Base-by-base conservation (phyloP, 805 yeast species). In the Metschnikowia koreensis region DNA sequence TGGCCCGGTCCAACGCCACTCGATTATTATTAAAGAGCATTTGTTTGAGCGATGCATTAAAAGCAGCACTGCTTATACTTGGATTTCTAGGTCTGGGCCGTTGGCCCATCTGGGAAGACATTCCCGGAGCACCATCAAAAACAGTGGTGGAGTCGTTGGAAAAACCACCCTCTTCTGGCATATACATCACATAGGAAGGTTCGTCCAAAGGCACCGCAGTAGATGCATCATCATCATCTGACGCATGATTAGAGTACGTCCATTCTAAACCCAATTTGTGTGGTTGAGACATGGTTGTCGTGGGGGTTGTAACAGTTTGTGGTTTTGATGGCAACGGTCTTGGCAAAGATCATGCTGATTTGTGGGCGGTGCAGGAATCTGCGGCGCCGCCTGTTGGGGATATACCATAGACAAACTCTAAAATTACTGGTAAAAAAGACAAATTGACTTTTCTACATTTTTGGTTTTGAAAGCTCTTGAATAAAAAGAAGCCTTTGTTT, bases 21-120 rank as follows among this genome's bases (percentile, higher is more conserved):
- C 87, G 79, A 70, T 85, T 84, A 59, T 85, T 84, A 63, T 89
- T 89, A 66, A 87, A 93, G 54, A 82, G 87, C 51, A 86, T 69
- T 63, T 92, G 97, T 52, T 84, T 82, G 33, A 86, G 65, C 47
- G 90, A 86, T 1, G 86, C 74, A 43, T 76, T 72, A 53, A 76
- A 61, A n/a, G 62, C 74, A 55, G 53, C 56, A 50, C 56, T 55
- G 44, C 54, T 53, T 50, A 55, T 59, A 41, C 60, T 58, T 9
- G 60, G 41, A 44, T 53, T 56, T 13, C 58, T 51, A 9, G 52
- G 54, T 31, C 55, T 47, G 17, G 44, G 53, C 17, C 34, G 41
- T 15, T 31, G 47, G 22, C 27, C 17, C 31, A 41, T 39, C 37
- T 43, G 51, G 1, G 63, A 56, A 7, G 65, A 53, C 27, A 63